phyloP scores from a whole-genome alignment of 257 asterid genomes.

The Euphrasia confusa region DNA sequence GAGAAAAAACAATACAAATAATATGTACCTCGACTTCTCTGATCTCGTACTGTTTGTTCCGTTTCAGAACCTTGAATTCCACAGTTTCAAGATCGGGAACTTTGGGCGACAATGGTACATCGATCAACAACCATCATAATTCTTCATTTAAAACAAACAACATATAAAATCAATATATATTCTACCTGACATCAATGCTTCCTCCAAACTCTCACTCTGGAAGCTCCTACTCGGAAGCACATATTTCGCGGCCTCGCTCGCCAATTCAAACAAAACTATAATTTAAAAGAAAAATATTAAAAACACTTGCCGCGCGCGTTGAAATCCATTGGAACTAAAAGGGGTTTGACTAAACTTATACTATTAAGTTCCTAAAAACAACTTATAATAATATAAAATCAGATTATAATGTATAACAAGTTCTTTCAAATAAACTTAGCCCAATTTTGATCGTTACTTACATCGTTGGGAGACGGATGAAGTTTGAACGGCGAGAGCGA shows the following conservation, averaged over 20 bases:
- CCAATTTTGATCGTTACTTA: slow-evolving; percentile 20
- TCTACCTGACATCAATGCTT: slow-evolving; percentile 88
- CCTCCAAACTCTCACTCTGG: slow-evolving; percentile 63
- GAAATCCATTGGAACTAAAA: too few relatives aligned
- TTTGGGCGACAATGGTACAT: slow-evolving; percentile 25
- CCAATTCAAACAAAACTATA: slow-evolving; percentile 63
- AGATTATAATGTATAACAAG: background rate
- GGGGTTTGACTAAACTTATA: too few relatives aligned
- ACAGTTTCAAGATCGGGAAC: slow-evolving; percentile 84
- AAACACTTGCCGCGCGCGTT: background rate
- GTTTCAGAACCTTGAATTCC: slow-evolving; percentile 62
- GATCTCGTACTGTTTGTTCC: slow-evolving; percentile 59
- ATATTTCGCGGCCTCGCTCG: slow-evolving; percentile 54
- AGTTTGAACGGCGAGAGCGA: slow-evolving; percentile 74
- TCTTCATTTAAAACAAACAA: slow-evolving; percentile 12
- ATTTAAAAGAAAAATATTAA: background rate
- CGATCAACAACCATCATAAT: slow-evolving; percentile 6
- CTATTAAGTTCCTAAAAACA: too few relatives aligned
- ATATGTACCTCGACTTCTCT: slow-evolving; percentile 70
- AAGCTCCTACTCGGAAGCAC: slow-evolving; percentile 56
- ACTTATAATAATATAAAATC: too few relatives aligned
- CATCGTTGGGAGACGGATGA: slow-evolving; percentile 64
- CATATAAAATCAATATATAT: background rate
- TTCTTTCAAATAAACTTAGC: background rate
- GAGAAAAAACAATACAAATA: background rate